Evolutionary conservation across 1,139 yeast species (phyloP).

Genomic region (Zygosaccharomyces pseudobailii): DNA sequence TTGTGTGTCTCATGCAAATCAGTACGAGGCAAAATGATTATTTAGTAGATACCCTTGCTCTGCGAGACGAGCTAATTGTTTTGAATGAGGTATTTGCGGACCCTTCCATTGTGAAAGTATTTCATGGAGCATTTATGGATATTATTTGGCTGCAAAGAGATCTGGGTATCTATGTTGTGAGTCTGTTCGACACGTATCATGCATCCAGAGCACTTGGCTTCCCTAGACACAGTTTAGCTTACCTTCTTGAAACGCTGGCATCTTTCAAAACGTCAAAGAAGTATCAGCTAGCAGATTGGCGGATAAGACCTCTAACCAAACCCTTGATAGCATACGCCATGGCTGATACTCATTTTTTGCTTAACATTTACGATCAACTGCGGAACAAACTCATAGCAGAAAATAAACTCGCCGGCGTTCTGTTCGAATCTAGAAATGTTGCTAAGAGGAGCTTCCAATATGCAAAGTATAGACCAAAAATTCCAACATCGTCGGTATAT

Average conservation of each 20-base stretch:
- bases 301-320: conserved; percentile 74
- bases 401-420: conserved; percentile 54
- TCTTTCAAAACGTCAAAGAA: conserved; percentile 86
- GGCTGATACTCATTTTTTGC: conserved; percentile 88
- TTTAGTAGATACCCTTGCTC: conserved; percentile 71
- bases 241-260: conserved; percentile 73
- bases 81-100: conserved; percentile 75
- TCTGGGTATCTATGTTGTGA: conserved; percentile 83
- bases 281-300: conserved; percentile 97
- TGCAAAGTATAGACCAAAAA: conserved; percentile 52
- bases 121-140: conserved; percentile 98
- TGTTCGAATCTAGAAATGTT: conserved; percentile 72
- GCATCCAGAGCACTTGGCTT: conserved; percentile 77
- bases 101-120: conserved; percentile 75
- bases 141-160: conserved; percentile 96
- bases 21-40: conserved; percentile 77
- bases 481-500: conserved; percentile 37
- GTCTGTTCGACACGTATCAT: conserved; percentile 87
- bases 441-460: conserved; percentile 81
- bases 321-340: conserved; percentile 86
- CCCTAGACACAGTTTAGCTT: conserved; percentile 81
- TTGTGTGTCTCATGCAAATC: conserved; percentile 91
- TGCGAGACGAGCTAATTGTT: conserved; percentile 64
- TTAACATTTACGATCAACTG: conserved; percentile 74
- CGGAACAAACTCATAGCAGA: conserved; percentile 55